Conservation (phyloP, 1,284 basidiomycete species). For the Moesziomyces parantarcticus region DNA sequence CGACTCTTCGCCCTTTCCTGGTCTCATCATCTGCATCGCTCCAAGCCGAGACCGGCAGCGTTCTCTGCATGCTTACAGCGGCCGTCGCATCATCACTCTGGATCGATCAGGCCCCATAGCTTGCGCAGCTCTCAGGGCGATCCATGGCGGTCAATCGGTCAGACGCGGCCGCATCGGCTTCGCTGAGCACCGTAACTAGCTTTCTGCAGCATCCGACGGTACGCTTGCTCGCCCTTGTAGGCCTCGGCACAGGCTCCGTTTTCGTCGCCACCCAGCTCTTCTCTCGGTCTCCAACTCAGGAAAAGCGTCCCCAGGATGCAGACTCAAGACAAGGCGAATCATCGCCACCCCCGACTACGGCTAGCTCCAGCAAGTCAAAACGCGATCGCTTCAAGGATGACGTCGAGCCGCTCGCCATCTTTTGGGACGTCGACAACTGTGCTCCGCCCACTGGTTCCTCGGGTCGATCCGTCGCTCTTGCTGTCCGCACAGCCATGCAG, state of each 20-base stretch:
- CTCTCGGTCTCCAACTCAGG: neutral
- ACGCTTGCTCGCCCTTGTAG: conserved; percentile 34
- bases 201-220: conserved; percentile 21
- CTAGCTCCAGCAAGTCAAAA: conserved; percentile 17
- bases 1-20: too few relatives aligned
- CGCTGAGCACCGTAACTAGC: conserved; percentile 19
- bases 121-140: neutral
- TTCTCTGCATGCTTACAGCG: too few relatives aligned
- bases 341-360: conserved; percentile 12
- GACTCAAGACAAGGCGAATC: conserved; percentile 9
- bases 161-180: conserved; percentile 34
- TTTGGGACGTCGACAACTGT: conserved; percentile 64
- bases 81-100: too few relatives aligned
- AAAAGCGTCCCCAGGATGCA: conserved; percentile 1
- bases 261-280: conserved; percentile 19
- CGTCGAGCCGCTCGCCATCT: conserved; percentile 50
- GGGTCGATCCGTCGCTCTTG: conserved; percentile 51
- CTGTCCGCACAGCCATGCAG: conserved; percentile 51
- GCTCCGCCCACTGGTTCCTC: conserved; percentile 58
- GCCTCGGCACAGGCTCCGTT: conserved; percentile 34
- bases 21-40: too few relatives aligned
- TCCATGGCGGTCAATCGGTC: conserved; percentile 25
- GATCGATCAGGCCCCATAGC: neutral
- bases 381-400: conserved; percentile 34
- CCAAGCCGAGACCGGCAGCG: too few relatives aligned